Base-by-base conservation (phyloP, 2,329 filamentous ascomycete species). In the Venturia carpophila region DNA sequence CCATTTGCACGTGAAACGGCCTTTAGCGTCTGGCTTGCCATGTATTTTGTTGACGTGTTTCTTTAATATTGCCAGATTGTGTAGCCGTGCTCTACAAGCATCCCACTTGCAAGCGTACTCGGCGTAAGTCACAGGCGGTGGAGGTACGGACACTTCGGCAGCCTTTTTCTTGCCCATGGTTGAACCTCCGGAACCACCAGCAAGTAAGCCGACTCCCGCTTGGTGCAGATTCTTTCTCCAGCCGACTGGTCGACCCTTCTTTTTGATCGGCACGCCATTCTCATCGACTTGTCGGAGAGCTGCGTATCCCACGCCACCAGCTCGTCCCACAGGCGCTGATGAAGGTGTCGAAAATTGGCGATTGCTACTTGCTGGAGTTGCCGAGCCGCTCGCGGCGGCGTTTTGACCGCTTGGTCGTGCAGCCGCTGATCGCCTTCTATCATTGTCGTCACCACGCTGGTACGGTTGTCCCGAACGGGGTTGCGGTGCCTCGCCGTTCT, bases 41-140 rank as follows among this genome's bases (percentile, higher is more conserved):
- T 88, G 86, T 4, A 82, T 72, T 69, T 84, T 87, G 63, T 77
- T 71, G 6, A 86, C 73, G 71, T 89, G 86, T 66, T 82, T 83
- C 67, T 80, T 80, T 6, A 88, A 74, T 0, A 82, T 83, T 10
- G 82, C 79, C 17, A 87, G 72, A 68, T 87, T 88, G 72, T 88
- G 86, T 5, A 88, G 74, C 68, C 86, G 79, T 0, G 82, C 80
- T 3, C 73, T 72, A 71, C 86, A 89, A 1, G 75, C 73, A 63
- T 79, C 73, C 86, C 85, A 88, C 52, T 76, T 72, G 72, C 86
- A 89, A 64, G 78, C 77, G 71, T 80, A 88, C 6, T 83, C 77
- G 62, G 76, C 75, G 66, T 77, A 79, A 39, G 71, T 70, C 0
- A 73, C 72, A 47, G 41, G 58, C 3, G 42, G 47, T 19, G 41